Percentiles rank a stretch among this genome's conserved stretches.
Evolutionary conservation across 148 eudicot species (phyloP).

Genomic region (Heliosperma pusillum): DNA sequence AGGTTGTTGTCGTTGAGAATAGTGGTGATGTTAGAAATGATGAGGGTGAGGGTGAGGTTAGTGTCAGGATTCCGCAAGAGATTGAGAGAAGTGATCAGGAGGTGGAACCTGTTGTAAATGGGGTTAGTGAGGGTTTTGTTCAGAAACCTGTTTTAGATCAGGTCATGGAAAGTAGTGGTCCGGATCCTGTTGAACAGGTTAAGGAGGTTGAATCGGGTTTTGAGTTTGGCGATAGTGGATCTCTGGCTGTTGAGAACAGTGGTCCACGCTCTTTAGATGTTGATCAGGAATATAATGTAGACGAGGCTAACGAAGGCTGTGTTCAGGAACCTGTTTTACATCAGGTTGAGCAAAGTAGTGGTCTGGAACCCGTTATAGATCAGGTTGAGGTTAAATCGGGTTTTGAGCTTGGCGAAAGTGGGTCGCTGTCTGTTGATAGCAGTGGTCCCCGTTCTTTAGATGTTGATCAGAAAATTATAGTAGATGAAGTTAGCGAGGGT

Average conservation of each 20-base stretch:
- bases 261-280: background rate
- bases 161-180: background rate
- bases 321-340: background rate
- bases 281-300: background rate
- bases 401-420: background rate
- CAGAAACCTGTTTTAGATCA: background rate
- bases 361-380: background rate
- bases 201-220: background rate
- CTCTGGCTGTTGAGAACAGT: background rate
- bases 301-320: slow-evolving; percentile 11
- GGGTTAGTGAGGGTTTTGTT: slow-evolving; percentile 5
- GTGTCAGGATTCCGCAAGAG: slow-evolving; percentile 6
- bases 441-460: slow-evolving; percentile 6
- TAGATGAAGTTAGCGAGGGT: slow-evolving; percentile 13
- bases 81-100: slow-evolving; percentile 2
- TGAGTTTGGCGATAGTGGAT: background rate
- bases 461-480: slow-evolving; percentile 11
- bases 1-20: slow-evolving; percentile 8
- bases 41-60: slow-evolving; percentile 26
- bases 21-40: background rate
- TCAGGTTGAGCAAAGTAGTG: background rate
- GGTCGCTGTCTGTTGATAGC: slow-evolving; percentile 10
- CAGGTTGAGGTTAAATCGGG: background rate
- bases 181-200: slow-evolving; percentile 1
- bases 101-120: background rate